phyloP scores from a whole-genome alignment of 768 basidiomycete genomes.

The Podaxis carcinomalis region DNA sequence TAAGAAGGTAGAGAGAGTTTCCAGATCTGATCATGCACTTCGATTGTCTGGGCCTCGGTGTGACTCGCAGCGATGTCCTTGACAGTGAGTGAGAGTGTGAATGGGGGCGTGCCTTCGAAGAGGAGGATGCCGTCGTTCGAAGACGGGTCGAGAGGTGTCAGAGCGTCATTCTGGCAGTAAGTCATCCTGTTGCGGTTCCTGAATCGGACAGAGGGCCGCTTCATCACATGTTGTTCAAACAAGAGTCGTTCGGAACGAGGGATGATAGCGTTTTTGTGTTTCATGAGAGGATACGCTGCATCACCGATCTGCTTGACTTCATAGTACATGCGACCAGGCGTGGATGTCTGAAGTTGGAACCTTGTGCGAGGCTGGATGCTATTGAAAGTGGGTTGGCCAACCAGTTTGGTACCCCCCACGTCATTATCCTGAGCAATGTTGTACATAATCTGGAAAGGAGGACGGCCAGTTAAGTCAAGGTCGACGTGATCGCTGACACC shows the following conservation, averaged over 20 bases:
- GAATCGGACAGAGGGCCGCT: constrained; percentile 80
- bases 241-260: constrained; percentile 65
- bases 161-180: constrained; percentile 71
- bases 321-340: constrained; percentile 80
- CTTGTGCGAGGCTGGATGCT: constrained; percentile 79
- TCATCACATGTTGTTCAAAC: constrained; percentile 83
- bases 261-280: constrained; percentile 57
- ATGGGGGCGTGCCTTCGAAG: constrained; percentile 84
- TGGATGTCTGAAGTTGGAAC: constrained; percentile 76
- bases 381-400: constrained; percentile 78
- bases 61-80: constrained; percentile 73
- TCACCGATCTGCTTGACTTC: constrained; percentile 90
- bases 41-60: constrained; percentile 52
- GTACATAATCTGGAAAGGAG: constrained; percentile 94
- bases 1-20: constrained; percentile 67
- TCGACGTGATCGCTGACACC: constrained; percentile 79
- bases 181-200: constrained; percentile 58
- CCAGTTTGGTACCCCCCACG: constrained; percentile 61
- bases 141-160: constrained; percentile 49
- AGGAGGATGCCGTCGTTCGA: constrained; percentile 58
- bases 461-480: constrained; percentile 76
- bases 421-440: constrained; percentile 72
- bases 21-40: constrained; percentile 54
- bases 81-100: constrained; percentile 69
- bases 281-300: constrained; percentile 73